Evolutionary conservation across 345 rosid genomes (phyloP).

Genomic region (Rhodamnia argentea): DNA sequence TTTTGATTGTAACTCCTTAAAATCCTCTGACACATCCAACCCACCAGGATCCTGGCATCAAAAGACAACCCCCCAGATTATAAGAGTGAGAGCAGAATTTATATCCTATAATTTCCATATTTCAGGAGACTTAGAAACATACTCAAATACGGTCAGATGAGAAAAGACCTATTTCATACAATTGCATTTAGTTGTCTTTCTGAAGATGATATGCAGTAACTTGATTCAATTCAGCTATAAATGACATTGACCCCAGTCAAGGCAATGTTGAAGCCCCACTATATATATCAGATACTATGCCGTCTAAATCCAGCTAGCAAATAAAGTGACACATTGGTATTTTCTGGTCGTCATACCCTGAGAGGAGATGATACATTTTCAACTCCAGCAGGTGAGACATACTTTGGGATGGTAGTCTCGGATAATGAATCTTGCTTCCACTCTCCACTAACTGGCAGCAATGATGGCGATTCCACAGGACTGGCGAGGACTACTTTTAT

Average conservation of each 20-base stretch:
- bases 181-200: neutral
- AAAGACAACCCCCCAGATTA: neutral
- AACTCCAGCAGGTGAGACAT: slow-evolving; percentile 12
- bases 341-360: slow-evolving; percentile 10
- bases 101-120: neutral
- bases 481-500: slow-evolving; percentile 30
- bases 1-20: slow-evolving; percentile 24
- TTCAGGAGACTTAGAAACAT: neutral
- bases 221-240: neutral
- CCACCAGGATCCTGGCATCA: neutral
- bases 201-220: neutral
- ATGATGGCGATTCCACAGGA: slow-evolving; percentile 20
- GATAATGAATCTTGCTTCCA: slow-evolving; percentile 17
- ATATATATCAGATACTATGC: neutral
- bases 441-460: slow-evolving; percentile 22
- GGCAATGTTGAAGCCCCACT: neutral
- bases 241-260: neutral
- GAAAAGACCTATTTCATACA: neutral
- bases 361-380: slow-evolving; percentile 33
- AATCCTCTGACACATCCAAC: slow-evolving; percentile 5
- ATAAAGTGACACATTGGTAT: neutral
- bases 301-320: neutral
- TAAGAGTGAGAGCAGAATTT: neutral
- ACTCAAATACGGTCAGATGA: neutral
- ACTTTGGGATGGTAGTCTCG: slow-evolving; percentile 11